Evolutionary conservation across 177 flowering plant genomes (phyloP), one percentile per base, ranked within the genome.

Genomic region (Tripterygium wilfordii): DNA sequence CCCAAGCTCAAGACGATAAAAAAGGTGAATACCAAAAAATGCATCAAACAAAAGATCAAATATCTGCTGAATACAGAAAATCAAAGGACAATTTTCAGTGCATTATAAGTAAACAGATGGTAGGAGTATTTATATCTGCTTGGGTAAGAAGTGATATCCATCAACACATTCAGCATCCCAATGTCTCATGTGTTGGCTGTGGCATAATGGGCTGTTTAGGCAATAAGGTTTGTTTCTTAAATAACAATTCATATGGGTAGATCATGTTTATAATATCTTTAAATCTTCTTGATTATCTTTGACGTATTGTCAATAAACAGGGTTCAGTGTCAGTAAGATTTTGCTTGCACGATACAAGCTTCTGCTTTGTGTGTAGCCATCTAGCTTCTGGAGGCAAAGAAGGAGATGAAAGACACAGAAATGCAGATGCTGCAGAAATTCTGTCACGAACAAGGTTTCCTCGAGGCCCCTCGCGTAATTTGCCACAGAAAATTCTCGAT

Each of bases 161-260:
- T 32, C 63, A 59, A 2, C 67, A 58, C 48, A 48, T 87, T 45
- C 45, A 59, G 21, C 61, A 75, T 57, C 70, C 69, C 3, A 75
- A 69, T 28, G 85, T 82, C 44, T 84, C 89, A 1, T 77, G 83
- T 28, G 77, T 83, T 4, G 87, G 89, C 12, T 78, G 91, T 66
- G 96, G 96, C 49, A 63, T 84, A 68, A 70, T 87, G 85, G 87
- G 89, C n/a, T n/a, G n/a, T n/a, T n/a, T n/a, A n/a, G n/a, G n/a
- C n/a, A n/a, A n/a, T n/a, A n/a, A n/a, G n/a, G n/a, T n/a, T n/a
- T n/a, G n/a, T n/a, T n/a, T n/a, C n/a, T n/a, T n/a, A n/a, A n/a
- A n/a, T n/a, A n/a, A n/a, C n/a, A n/a, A n/a, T n/a, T n/a, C n/a
- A n/a, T n/a, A n/a, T n/a, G n/a, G n/a, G n/a, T n/a, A n/a, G n/a